Evolutionary conservation across 495 filamentous ascomycete genomes (phyloP), one percentile per base, ranked within the genome.

Genomic region (Rusavskia elegans): DNA sequence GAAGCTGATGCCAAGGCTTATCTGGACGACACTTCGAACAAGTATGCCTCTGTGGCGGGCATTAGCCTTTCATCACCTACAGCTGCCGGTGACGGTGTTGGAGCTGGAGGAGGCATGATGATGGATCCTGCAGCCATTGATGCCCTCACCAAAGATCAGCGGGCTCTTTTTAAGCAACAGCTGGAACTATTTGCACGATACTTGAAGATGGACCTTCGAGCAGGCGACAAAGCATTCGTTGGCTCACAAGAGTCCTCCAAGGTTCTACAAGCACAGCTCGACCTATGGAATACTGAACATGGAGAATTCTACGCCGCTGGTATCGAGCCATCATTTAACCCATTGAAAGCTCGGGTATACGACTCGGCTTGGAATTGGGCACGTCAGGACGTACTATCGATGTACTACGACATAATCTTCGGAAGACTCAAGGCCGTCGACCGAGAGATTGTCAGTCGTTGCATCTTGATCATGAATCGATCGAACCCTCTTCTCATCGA

Each of bases 291-390:
- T 55, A 77, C 82, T 16, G 92, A 99, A 61, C 93, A 97, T 60
- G 92, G 92, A 36, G 93, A 97, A 50, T 84, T 95, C 68, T 99
- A 97, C 59, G 93, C 92, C 5, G 71, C 80, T 14, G 92, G 92
- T 44, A 97, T 99, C 57, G 88, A 94, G 64, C 93, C 92, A 0
- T 78, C 87, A 6, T 99, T 99, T 66, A 89, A 85, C 62, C 71
- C 84, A 3, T 77, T 97, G 17, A 99, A 99, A 67, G 90, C 92
- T 17, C 82, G 92, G 65, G 80, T 94, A 14, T 99, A 97, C 68
- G 92, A 99, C 65, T 97, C 92, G 0, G 92, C 87, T 1, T 99
- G 92, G 92, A 99, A 99, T 65, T 99, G 92, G 92, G 92, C 87
- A 32, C 84, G 92, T 49, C 93, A 97, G 62, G 92, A 99, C 68